Base-by-base conservation (phyloP, 805 yeast genomes). In the Danielia oregonensis region DNA sequence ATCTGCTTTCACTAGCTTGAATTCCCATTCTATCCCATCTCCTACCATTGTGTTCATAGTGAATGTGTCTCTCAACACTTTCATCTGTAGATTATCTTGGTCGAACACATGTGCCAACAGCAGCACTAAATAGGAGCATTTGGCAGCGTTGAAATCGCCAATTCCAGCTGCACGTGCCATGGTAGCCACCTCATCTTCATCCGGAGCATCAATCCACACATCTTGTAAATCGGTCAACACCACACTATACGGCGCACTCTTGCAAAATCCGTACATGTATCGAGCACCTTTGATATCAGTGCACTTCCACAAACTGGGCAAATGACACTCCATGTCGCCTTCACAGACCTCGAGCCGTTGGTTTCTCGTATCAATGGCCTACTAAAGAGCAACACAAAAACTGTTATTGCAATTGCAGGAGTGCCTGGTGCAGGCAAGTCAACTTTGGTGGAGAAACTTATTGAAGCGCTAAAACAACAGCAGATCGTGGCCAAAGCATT, bases 351-450 rank as follows among this genome's bases (percentile, higher is more conserved):
- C 22, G 9, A 9, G 6, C 22, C 22, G 22, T 9, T 19, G 9
- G 22, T 19, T 19, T 9, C 22, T 9, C 22, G 22, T 6, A 19
- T 19, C 22, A 6, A 9, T 19, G 22, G 22, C 9, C 22, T 19
- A 11, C 24, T 41, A 29, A 25, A 12, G 14, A 32, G 28, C n/a
- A 32, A 36, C 22, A n/a, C 32, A 12, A 35, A 89, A 43, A 54
- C 78, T 2, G 39, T 82, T 12, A 63, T 87, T 7, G 61, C 82
- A 0, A 49, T 87, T 9, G 78, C 80, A 2, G 96, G 95, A 1
- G 70, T 79, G 0, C 95, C 96, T 2, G 96, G 96, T 5, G 77
- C 89, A 1, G 96, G 96, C 0, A 86, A 86, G 54, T 73, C 89
- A 3, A 83, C 94, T 0, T 50, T 79, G 23, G 79, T 89, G 1